phyloP scores from a whole-genome alignment of 352 stramenopile genomes.

The Globisporangium paroecandrum region DNA sequence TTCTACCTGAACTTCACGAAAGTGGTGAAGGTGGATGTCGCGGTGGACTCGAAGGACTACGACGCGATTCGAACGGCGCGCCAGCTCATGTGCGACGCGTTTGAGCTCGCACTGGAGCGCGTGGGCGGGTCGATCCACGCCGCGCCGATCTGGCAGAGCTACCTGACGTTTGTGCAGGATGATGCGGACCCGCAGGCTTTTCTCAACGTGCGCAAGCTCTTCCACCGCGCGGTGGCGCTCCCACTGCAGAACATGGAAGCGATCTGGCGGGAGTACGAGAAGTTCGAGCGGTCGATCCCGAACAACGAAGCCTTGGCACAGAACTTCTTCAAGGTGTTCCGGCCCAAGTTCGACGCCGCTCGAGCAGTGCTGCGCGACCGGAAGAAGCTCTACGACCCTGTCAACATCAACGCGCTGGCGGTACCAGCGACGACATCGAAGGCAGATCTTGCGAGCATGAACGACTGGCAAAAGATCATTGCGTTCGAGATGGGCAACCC shows the following conservation, averaged over 20 bases:
- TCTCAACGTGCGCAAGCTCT: conserved; percentile 76
- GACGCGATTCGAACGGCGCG: conserved; percentile 54
- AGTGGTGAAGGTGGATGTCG: conserved; percentile 77
- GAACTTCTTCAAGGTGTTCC: conserved; percentile 88
- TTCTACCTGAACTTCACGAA: conserved; percentile 89
- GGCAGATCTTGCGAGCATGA: conserved; percentile 50
- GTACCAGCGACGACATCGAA: conserved; percentile 37
- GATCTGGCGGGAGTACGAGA: conserved; percentile 87
- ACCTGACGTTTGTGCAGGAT: conserved; percentile 77
- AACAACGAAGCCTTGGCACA: conserved; percentile 85
- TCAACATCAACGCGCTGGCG: conserved; percentile 70
- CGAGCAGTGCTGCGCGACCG: conserved; percentile 76
- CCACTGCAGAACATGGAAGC: conserved; percentile 76
- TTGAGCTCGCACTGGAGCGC: conserved; percentile 75
- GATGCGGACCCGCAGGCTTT: conserved; percentile 73
- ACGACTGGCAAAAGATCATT: conserved; percentile 75
- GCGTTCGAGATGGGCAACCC: conserved; percentile 78
- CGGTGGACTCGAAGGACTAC: conserved; percentile 52
- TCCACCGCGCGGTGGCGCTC: conserved; percentile 76
- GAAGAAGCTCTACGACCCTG: conserved; percentile 77
- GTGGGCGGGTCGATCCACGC: conserved; percentile 81
- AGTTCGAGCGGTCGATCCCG: conserved; percentile 83
- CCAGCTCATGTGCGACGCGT: conserved; percentile 83
- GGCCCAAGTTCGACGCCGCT: conserved; percentile 78
- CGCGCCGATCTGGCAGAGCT: conserved; percentile 79